Percentiles rank a stretch among this genome's conserved stretches.
These are phyloP conservation scores for Blastobotrys aristatus DNA, from an alignment of 1,139 yeast species.

Conservation along the genomic window DNA sequence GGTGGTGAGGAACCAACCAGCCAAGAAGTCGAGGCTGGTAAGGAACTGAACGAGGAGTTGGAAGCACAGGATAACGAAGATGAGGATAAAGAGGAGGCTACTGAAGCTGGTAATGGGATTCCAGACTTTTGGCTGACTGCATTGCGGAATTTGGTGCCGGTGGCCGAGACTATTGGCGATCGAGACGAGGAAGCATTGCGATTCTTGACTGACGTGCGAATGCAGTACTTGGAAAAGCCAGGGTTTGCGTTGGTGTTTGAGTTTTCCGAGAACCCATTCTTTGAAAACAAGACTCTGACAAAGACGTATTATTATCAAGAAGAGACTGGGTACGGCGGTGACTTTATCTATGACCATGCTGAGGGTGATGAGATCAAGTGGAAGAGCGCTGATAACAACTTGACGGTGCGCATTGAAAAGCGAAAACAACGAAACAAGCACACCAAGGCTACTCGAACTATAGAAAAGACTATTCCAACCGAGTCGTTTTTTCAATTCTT, in stretches of 20 bases:
- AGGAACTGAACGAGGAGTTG: constrained; percentile 50
- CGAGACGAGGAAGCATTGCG: constrained; percentile 83
- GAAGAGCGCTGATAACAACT: constrained; percentile 74
- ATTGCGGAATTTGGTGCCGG: constrained; percentile 75
- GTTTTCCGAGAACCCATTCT: constrained; percentile 71
- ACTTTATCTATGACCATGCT: constrained; percentile 94
- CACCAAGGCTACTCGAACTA: constrained; percentile 94
- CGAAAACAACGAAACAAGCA: constrained; percentile 97
- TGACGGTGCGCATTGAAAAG: constrained; percentile 83
- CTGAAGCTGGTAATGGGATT: constrained; percentile 56
- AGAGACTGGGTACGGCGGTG: constrained; percentile 92
- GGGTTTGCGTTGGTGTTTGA: constrained; percentile 87
- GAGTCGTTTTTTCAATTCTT: constrained; percentile 95
- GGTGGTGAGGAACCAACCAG: constrained; percentile 75
- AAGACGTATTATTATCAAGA: constrained; percentile 93
- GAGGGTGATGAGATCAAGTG: constrained; percentile 86
- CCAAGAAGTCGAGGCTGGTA: constrained; percentile 76
- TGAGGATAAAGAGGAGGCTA: constrained; percentile 41
- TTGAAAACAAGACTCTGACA: constrained; percentile 63
- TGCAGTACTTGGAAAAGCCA: constrained; percentile 81
- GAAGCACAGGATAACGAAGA: constrained; percentile 46
- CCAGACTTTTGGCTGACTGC: constrained; percentile 98
- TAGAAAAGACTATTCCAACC: constrained; percentile 87
- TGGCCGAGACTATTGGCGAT: constrained; percentile 82
- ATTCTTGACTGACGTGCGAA: constrained; percentile 61